Evolutionary conservation across 2,329 filamentous ascomycete genomes (phyloP).

Genomic region (Paecilomyces variotii): DNA sequence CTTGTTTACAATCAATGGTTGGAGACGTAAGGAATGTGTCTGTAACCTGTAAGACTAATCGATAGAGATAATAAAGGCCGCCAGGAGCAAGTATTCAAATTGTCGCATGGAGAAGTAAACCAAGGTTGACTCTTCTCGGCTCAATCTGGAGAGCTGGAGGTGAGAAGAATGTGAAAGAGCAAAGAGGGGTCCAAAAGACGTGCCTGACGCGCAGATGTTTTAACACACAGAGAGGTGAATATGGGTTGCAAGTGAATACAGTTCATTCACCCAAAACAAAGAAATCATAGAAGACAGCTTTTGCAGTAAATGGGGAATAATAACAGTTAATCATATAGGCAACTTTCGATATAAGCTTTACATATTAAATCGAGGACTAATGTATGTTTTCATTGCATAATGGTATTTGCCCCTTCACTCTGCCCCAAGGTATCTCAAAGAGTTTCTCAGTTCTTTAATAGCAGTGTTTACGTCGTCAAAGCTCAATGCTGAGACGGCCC

Average conservation of each 20-base stretch:
- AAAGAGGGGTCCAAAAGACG: not conserved
- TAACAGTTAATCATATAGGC: not conserved
- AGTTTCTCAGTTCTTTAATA: conserved; percentile 71
- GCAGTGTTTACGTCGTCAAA: conserved; percentile 94
- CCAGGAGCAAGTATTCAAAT: not conserved
- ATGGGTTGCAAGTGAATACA: not conserved
- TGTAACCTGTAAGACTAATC: too few relatives aligned
- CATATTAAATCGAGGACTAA: not conserved
- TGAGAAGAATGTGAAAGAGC: not conserved
- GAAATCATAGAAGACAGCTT: not conserved
- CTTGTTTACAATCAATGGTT: not conserved
- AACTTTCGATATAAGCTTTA: not conserved
- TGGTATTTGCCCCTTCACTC: conserved; percentile 27
- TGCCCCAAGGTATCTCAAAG: conserved; percentile 63
- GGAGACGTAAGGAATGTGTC: too few relatives aligned
- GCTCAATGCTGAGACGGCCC: conserved; percentile 92
- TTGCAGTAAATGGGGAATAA: not conserved
- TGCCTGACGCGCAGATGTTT: not conserved
- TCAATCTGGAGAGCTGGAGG: not conserved
- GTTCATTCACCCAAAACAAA: not conserved
- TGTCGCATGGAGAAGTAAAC: not conserved
- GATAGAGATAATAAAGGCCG: too few relatives aligned
- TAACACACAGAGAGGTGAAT: not conserved
- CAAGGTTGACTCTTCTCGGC: not conserved
- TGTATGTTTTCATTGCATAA: not conserved